Evolutionary conservation across 1,139 yeast genomes (phyloP).

Genomic region (Debaryomyces nepalensis): DNA sequence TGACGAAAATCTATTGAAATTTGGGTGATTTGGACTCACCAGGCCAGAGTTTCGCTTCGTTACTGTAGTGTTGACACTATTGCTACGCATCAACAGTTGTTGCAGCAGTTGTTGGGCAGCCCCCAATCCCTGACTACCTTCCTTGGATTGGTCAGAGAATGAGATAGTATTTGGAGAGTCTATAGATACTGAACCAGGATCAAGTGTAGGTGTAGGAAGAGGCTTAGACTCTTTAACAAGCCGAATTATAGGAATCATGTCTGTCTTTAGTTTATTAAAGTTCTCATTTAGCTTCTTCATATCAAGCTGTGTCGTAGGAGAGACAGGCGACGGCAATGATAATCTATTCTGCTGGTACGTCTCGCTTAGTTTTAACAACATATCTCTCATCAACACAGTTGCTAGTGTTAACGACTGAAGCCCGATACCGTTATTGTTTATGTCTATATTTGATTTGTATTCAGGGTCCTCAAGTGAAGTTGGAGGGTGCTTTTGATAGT

Average conservation of each 20-base stretch:
- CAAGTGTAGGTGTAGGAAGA: slow-evolving; percentile 58
- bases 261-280: slow-evolving; percentile 54
- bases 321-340: slow-evolving; percentile 25
- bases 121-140: background rate
- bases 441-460: slow-evolving; percentile 33
- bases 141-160: slow-evolving; percentile 23
- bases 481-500: slow-evolving; percentile 37
- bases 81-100: slow-evolving; percentile 19
- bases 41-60: slow-evolving; percentile 14
- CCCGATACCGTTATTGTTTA: slow-evolving; percentile 39
- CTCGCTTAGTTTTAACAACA: slow-evolving; percentile 33
- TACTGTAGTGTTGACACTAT: slow-evolving; percentile 17
- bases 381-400: slow-evolving; percentile 41
- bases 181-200: slow-evolving; percentile 38
- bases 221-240: slow-evolving; percentile 59
- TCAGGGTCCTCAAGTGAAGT: slow-evolving; percentile 36
- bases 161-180: slow-evolving; percentile 42
- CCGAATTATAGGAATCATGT: slow-evolving; percentile 56
- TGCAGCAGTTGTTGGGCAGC: slow-evolving; percentile 1
- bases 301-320: slow-evolving; percentile 34
- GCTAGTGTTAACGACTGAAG: slow-evolving; percentile 42
- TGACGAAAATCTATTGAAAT: slow-evolving; percentile 38
- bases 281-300: slow-evolving; percentile 50
- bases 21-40: slow-evolving; percentile 48
- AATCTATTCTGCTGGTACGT: slow-evolving; percentile 21